A percentile compares a stretch with the other conserved stretches of the same genome.
Evolutionary conservation across 495 filamentous ascomycete species (phyloP).

Genomic region (Articulospora tetracladia): DNA sequence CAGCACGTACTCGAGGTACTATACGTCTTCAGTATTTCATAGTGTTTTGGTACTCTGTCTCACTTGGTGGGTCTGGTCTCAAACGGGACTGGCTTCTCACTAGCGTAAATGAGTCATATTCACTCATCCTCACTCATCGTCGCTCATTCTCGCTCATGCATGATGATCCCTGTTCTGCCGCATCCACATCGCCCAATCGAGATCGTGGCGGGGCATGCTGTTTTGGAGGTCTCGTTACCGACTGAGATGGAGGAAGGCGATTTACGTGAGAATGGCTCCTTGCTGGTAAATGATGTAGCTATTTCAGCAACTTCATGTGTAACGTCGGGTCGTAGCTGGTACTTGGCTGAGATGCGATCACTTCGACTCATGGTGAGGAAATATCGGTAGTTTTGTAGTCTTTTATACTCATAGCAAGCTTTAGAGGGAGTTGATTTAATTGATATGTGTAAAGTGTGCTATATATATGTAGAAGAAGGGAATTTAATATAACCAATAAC

Average conservation of each 20-base stretch:
- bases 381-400: neutral
- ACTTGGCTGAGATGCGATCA: neutral
- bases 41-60: too few relatives aligned
- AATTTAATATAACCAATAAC: neutral
- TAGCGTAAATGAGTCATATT: neutral
- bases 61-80: too few relatives aligned
- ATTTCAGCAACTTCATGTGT: too few relatives aligned
- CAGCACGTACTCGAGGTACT: too few relatives aligned
- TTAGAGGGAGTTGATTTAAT: neutral
- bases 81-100: too few relatives aligned
- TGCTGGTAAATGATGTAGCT: too few relatives aligned
- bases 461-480: conserved; percentile 1
- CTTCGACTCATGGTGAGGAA: conserved; percentile 5
- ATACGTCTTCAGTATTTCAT: too few relatives aligned
- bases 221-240: neutral
- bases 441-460: neutral
- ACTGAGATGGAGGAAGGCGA: too few relatives aligned
- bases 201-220: too few relatives aligned
- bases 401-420: neutral
- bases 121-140: neutral
- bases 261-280: too few relatives aligned
- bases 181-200: too few relatives aligned
- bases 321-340: too few relatives aligned
- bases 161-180: neutral
- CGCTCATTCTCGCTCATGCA: neutral